Evolutionary conservation across 352 stramenopile species (phyloP), one percentile per base, ranked within the genome.

Genomic region (Hyaloperonospora arabidopsidis): DNA sequence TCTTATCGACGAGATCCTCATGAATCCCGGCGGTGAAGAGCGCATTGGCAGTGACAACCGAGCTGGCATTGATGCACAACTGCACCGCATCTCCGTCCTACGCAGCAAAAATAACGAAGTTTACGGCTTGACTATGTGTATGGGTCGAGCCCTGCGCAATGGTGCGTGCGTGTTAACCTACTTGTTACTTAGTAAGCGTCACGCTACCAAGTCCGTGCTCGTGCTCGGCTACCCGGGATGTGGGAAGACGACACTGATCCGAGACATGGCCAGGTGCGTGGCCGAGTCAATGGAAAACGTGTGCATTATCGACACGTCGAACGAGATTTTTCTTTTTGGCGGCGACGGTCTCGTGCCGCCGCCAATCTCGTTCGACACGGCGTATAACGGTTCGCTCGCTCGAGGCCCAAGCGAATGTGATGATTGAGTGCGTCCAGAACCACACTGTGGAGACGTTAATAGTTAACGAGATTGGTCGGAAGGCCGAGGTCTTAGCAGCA

Each of bases 351-450:
- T 83, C 48, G 62, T 88, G 45, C 85, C 83, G 19, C 86, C 96
- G 54, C 45, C 41, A 23, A 93, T 82, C 49, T 56, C 94, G 39
- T 17, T 72, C 61, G 47, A 72, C 84, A 22, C 52, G 84, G 28
- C 79, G 85, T 25, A 88, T 95, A 74, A 91, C 93, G 79, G 85
- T 96, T 13, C 55, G 54, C 28, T 76, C 65, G n/a, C 58, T 93
- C 1, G 67, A 87, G 35, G 62, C 72, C 8, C 85, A 93, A 63
- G 69, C 65, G 15, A 52, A 61, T 17, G 73, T 93, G 2, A 97
- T 97, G 86, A 70, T 93, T 43, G 86, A 96, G 70, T 90, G 76
- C 47, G 79, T 95, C 21, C 86, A 97, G 54, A 95, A 96, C 60
- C 83, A 96, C 65, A 95, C 84, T 8, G 86, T 93, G 15, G 54